phyloP scores from a whole-genome alignment of 768 basidiomycete genomes.

The Boletus rex-veris region DNA sequence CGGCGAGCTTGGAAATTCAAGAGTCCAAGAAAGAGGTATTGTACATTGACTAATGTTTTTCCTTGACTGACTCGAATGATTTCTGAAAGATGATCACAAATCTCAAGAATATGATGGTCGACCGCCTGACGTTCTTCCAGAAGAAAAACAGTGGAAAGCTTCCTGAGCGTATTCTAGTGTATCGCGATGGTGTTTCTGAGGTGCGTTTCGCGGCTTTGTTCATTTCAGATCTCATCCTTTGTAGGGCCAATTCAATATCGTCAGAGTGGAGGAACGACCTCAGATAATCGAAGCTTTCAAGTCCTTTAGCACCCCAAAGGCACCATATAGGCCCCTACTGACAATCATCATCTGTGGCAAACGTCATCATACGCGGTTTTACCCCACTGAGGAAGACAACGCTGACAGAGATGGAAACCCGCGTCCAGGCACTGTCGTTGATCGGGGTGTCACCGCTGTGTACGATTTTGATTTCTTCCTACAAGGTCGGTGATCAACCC shows the following conservation, averaged over 20 bases:
- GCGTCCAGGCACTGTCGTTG: constrained; percentile 51
- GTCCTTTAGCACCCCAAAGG: constrained; percentile 35
- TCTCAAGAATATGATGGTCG: constrained; percentile 46
- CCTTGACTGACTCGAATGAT: not conserved
- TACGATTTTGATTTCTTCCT: constrained; percentile 57
- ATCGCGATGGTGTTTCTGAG: constrained; percentile 78
- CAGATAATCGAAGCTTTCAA: constrained; percentile 41
- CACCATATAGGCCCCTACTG: constrained; percentile 43
- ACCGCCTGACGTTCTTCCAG: constrained; percentile 41
- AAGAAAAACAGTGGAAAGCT: constrained; percentile 33
- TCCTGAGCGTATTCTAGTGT: constrained; percentile 49
- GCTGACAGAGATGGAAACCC: constrained; percentile 50
- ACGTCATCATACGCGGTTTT: constrained; percentile 58
- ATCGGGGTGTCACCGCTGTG: constrained; percentile 50
- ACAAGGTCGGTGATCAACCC: constrained; percentile 35
- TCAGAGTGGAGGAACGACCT: constrained; percentile 43
- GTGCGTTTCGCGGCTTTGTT: constrained; percentile 32
- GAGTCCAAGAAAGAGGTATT: constrained; percentile 65
- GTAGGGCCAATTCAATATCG: constrained; percentile 48
- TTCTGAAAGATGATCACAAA: constrained; percentile 45
- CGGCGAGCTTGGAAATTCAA: constrained; percentile 48
- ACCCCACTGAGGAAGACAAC: constrained; percentile 41
- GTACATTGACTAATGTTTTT: not conserved
- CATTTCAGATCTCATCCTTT: constrained; percentile 10
- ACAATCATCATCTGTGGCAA: constrained; percentile 57